These are phyloP conservation scores for Panaeolus papilionaceus DNA, from an alignment of 768 basidiomycete species.

Conservation along the genomic window DNA sequence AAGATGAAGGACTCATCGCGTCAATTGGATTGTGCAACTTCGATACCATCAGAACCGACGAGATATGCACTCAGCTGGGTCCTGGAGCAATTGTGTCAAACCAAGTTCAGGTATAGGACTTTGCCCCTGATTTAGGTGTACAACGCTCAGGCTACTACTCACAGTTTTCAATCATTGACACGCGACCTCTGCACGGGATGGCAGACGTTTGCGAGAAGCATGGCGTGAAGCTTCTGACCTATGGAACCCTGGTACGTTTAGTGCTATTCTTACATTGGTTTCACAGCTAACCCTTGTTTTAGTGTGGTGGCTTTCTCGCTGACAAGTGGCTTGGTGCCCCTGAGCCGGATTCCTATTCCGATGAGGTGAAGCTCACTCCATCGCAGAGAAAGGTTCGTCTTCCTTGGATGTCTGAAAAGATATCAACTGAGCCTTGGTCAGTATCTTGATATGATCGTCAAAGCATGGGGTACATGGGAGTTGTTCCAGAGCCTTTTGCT, in stretches of 20 bases:
- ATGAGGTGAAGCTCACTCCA: constrained; percentile 61
- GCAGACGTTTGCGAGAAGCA: constrained; percentile 77
- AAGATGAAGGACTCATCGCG: constrained; percentile 61
- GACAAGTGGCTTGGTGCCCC: constrained; percentile 74
- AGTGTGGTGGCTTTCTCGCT: constrained; percentile 87
- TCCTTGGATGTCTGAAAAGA: background rate
- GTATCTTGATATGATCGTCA: constrained; percentile 86
- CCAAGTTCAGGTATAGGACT: constrained; percentile 73
- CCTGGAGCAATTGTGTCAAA: constrained; percentile 79
- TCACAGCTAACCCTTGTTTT: background rate
- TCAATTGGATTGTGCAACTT: constrained; percentile 85
- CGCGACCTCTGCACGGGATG: constrained; percentile 79
- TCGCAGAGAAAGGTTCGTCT: constrained; percentile 77
- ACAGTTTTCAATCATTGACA: constrained; percentile 85
- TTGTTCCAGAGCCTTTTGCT: constrained; percentile 73
- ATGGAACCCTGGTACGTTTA: constrained; percentile 74
- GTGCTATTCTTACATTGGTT: background rate
- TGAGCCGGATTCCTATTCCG: constrained; percentile 76
- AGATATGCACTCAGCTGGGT: constrained; percentile 79
- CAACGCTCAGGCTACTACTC: constrained; percentile 8
- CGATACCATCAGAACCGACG: constrained; percentile 74
- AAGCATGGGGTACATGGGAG: constrained; percentile 79
- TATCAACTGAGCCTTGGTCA: constrained; percentile 32
- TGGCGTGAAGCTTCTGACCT: constrained; percentile 76
- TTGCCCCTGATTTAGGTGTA: constrained; percentile 6